phyloP scores from a whole-genome alignment of 768 basidiomycete genomes.

The Boletellus emodensis region DNA sequence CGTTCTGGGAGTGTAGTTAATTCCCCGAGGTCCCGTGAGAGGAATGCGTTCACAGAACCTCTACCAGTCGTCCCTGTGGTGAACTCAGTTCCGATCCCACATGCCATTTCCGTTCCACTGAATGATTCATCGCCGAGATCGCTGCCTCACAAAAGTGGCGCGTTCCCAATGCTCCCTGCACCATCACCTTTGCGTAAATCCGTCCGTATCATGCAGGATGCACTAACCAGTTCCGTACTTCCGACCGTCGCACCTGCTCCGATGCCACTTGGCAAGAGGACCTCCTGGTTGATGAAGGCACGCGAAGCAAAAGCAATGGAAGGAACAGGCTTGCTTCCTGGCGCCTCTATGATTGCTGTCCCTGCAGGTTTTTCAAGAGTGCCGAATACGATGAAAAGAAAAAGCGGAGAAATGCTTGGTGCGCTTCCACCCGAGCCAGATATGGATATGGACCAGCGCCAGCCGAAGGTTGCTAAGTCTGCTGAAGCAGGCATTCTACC shows the following conservation, averaged over 20 bases:
- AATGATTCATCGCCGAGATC: slow-evolving; percentile 30
- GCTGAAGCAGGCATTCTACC: slow-evolving; percentile 33
- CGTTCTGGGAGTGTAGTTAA: slow-evolving; percentile 6
- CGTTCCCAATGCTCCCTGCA: slow-evolving; percentile 63
- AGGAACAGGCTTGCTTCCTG: slow-evolving; percentile 32
- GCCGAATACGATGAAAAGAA: slow-evolving; percentile 50
- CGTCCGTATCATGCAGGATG: slow-evolving; percentile 47
- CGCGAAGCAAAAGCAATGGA: slow-evolving; percentile 71
- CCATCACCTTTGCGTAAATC: slow-evolving; percentile 71
- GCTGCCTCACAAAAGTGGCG: slow-evolving; percentile 37
- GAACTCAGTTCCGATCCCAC: slow-evolving; percentile 1
- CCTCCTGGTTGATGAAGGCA: slow-evolving; percentile 79
- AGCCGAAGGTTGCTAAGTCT: slow-evolving; percentile 48
- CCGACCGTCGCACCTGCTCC: slow-evolving; percentile 35
- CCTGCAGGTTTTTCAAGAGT: slow-evolving; percentile 8
- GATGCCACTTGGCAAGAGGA: slow-evolving; percentile 55
- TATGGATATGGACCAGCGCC: slow-evolving; percentile 40
- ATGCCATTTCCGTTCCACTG: slow-evolving; percentile 33
- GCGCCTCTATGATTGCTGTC: slow-evolving; percentile 1
- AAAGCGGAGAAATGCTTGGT: slow-evolving; percentile 51
- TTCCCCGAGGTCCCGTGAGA: slow-evolving; percentile 7
- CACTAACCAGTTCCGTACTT: slow-evolving; percentile 31
- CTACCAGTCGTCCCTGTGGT: slow-evolving; percentile 16
- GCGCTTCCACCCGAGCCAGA: slow-evolving; percentile 11
- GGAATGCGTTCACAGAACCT: slow-evolving; percentile 24